Evolutionary conservation across 768 basidiomycete species (phyloP).

Genomic region (Zangia roseola): DNA sequence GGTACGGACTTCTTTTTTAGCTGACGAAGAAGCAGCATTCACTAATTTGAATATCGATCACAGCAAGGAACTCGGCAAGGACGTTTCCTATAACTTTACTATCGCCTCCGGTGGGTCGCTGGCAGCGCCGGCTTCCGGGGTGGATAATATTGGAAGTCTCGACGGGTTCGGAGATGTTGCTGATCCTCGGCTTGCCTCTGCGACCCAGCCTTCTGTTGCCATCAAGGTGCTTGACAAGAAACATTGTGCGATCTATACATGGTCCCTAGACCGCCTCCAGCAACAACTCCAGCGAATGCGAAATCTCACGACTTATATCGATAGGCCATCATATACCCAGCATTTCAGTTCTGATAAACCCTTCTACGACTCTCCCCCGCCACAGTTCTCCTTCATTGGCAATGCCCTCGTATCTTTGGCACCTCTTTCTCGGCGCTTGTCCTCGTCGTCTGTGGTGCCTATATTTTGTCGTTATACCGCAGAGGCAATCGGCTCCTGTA

Average conservation of each 20-base stretch:
- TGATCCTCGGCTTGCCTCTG: constrained; percentile 73
- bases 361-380: constrained; percentile 86
- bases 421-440: constrained; percentile 73
- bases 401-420: constrained; percentile 81
- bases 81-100: constrained; percentile 90
- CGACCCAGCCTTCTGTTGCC: constrained; percentile 78
- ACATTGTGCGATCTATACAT: constrained; percentile 84
- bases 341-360: constrained; percentile 94
- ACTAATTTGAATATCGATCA: constrained; percentile 8
- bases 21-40: neutral
- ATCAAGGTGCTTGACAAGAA: constrained; percentile 90
- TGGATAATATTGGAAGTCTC: constrained; percentile 82
- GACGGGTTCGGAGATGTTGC: constrained; percentile 92
- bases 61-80: constrained; percentile 85
- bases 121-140: constrained; percentile 75
- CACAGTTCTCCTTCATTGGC: constrained; percentile 91
- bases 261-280: constrained; percentile 86
- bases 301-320: constrained; percentile 85
- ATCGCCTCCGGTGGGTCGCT: constrained; percentile 81
- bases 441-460: constrained; percentile 73
- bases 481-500: constrained; percentile 94
- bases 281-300: constrained; percentile 93
- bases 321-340: constrained; percentile 88
- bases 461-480: constrained; percentile 94
- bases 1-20: constrained; percentile 40